phyloP scores from a whole-genome alignment of 257 asterid species.

The Paraleonurus japonicus region DNA sequence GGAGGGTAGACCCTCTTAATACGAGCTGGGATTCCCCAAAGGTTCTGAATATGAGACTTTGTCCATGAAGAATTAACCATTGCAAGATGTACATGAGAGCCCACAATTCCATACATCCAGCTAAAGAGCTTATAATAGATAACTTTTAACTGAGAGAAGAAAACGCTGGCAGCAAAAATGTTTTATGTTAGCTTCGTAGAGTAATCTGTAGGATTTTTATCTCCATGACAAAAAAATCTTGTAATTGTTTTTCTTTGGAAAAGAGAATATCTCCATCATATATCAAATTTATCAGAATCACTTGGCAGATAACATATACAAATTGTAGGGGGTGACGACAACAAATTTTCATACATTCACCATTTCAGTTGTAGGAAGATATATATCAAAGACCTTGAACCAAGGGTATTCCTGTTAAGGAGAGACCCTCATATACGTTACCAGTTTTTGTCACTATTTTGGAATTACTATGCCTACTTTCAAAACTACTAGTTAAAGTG shows the following conservation, averaged over 20 bases:
- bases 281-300: neutral
- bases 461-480: neutral
- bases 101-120: conserved; percentile 85
- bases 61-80: conserved; percentile 99
- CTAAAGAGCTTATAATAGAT: conserved; percentile 75
- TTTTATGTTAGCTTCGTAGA: conserved; percentile 32
- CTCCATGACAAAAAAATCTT: neutral
- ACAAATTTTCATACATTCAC: neutral
- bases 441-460: neutral
- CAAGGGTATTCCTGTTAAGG: neutral
- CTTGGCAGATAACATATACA: neutral
- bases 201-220: neutral
- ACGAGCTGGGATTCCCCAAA: conserved; percentile 82
- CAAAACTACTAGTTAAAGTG: neutral
- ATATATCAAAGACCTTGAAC: neutral
- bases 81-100: conserved; percentile 78
- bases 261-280: conserved; percentile 9
- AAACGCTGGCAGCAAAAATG: conserved; percentile 42
- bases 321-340: neutral
- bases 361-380: conserved; percentile 7
- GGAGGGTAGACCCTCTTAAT: conserved; percentile 88
- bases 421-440: neutral
- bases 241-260: neutral
- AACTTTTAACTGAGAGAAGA: conserved; percentile 71
- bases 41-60: conserved; percentile 75